Evolutionary conservation across 306 rosid genomes (phyloP), one percentile per base, ranked within the genome.

Genomic region (Vigna radiata): DNA sequence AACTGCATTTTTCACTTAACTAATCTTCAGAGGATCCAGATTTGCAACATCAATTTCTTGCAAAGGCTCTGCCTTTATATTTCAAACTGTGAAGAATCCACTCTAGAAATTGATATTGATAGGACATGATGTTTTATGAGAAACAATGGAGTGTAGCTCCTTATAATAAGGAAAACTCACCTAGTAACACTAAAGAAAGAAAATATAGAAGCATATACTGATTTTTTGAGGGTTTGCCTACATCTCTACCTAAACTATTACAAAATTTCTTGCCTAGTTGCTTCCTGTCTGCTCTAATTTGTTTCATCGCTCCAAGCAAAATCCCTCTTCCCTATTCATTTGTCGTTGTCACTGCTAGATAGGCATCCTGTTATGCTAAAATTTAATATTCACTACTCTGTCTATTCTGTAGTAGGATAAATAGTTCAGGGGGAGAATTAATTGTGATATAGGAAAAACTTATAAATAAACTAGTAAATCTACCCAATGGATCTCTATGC

Each of bases 1-100:
- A 72, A n/a, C 39, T 78, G 70, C 55, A 60, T 52, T 37, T 55
- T n/a, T 37, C 72, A 70, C 21, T 65, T 12, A 50, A 47, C 67
- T 54, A 11, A 48, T 56, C 49, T 60, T 44, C 33, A 19, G 70
- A 66, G 21, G 21, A 19, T 1, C 21, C 21, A 19, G 1, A 19
- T 19, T 19, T 19, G n/a, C 44, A 52, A 56, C 59, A 17, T 73
- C 54, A 50, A 53, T 65, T 65, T 29, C 61, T 58, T 12, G 36
- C 18, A 39, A 68, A 68, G 44, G 63, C 8, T 74, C 2, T 49
- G 13, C 54, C 21, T 25, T 29, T 52, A 25, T 56, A 21, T 66
- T 67, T 56, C 37, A 46, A 56, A 47, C 21, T 47, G 4, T 63
- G 80, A 48, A 78, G 15, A 54, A 58, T 69, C 12, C 15, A 69